These are phyloP conservation scores for Macroventuria anomochaeta DNA, from an alignment of 2,329 filamentous ascomycete genomes.

Conservation along the genomic window DNA sequence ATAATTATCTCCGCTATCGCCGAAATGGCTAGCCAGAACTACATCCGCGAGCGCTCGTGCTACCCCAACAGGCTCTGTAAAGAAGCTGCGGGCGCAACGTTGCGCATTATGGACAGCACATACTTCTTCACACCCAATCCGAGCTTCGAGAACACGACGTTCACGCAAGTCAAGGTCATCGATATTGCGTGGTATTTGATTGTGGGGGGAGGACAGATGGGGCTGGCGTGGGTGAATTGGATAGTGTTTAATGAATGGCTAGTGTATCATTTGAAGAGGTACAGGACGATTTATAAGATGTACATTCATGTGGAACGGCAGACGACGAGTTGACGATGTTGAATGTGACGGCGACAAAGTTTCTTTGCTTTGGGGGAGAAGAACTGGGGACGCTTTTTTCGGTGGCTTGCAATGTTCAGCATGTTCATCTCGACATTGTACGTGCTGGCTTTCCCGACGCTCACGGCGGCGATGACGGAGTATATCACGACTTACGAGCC, in stretches of 20 bases:
- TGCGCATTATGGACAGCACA: conserved; percentile 44
- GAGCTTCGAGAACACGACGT: conserved; percentile 41
- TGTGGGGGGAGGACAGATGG: conserved; percentile 45
- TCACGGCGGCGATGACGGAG: conserved; percentile 50
- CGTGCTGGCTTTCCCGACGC: conserved; percentile 46
- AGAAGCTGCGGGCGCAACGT: conserved; percentile 35
- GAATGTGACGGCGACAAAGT: conserved; percentile 41
- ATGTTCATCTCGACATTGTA: conserved; percentile 44
- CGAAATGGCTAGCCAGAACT: conserved; percentile 36
- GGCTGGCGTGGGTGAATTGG: conserved; percentile 46
- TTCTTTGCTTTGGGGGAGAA: conserved; percentile 30
- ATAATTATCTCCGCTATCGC: conserved; percentile 37
- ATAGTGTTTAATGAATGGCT: conserved; percentile 48
- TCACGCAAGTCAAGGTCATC: conserved; percentile 48
- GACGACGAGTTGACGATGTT: conserved; percentile 40
- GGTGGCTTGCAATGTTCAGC: conserved; percentile 40
- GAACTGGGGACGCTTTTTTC: conserved; percentile 37
- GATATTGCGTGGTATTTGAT: conserved; percentile 50
- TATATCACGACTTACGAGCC: conserved; percentile 43
- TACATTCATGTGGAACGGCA: conserved; percentile 38
- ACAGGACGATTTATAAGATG: conserved; percentile 41
- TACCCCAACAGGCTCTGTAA: conserved; percentile 45
- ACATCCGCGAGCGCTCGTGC: conserved; percentile 36
- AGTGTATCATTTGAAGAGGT: conserved; percentile 44
- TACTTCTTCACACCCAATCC: conserved; percentile 46